Conservation (phyloP, 129 eudicot genomes). For the Smallanthus sonchifolius region DNA sequence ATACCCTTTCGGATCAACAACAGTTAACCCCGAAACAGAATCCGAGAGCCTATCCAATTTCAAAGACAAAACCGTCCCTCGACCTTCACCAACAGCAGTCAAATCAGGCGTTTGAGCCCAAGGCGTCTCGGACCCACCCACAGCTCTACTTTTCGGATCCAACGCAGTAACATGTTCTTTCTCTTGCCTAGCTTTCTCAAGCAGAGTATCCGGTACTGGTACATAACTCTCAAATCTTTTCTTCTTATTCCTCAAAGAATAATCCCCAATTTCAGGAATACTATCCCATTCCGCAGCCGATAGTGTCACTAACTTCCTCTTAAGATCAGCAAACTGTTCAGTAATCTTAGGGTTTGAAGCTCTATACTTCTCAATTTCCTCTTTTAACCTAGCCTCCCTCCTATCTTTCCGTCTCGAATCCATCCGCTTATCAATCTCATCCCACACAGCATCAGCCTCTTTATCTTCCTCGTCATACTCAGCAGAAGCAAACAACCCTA, state of each 20-base stretch:
- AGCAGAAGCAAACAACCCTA: constrained; percentile 85
- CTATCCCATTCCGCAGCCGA: constrained; percentile 82
- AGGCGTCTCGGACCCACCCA: constrained; percentile 88
- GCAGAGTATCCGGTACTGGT: constrained; percentile 82
- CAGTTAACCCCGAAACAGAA: constrained; percentile 79
- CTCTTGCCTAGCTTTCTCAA: constrained; percentile 95
- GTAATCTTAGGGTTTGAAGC: constrained; percentile 89
- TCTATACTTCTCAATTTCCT: constrained; percentile 84
- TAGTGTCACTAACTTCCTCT: constrained; percentile 61
- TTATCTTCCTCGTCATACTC: constrained; percentile 93
- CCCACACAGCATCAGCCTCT: constrained; percentile 95
- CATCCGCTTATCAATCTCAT: constrained; percentile 78
- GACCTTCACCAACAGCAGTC: constrained; percentile 98
- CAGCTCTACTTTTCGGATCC: constrained; percentile 88
- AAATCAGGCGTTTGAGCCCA: constrained; percentile 88
- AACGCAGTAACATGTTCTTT: constrained; percentile 80
- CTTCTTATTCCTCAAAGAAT: constrained; percentile 82
- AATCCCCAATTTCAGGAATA: constrained; percentile 94
- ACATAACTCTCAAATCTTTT: constrained; percentile 87
- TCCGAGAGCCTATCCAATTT: constrained; percentile 82
- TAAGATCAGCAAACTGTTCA: constrained; percentile 88
- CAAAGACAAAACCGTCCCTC: constrained; percentile 83
- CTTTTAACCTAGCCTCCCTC: constrained; percentile 81
- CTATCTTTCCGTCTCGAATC: constrained; percentile 85
- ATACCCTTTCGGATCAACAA: constrained; percentile 92